Percentiles rank a stretch among this genome's conserved stretches.
Evolutionary conservation across 495 filamentous ascomycete genomes (phyloP).

Genomic region (Pseudoneurospora amorphoporcata): DNA sequence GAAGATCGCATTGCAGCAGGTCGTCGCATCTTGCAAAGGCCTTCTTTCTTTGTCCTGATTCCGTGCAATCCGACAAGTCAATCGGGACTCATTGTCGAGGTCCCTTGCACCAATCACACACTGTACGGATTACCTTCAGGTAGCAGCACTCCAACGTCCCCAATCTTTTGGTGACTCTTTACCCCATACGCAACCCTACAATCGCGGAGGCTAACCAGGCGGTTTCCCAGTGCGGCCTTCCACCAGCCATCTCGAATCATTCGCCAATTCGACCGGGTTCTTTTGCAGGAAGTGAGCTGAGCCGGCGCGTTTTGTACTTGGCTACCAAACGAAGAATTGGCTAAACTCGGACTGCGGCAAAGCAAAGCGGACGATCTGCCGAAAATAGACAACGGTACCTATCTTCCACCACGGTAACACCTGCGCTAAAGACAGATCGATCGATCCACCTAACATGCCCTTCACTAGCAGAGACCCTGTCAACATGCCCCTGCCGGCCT

Average conservation of each 20-base stretch:
- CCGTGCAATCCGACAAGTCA: neutral
- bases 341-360: neutral
- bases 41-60: neutral
- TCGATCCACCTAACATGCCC: conserved; percentile 8
- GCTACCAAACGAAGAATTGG: neutral
- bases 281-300: neutral
- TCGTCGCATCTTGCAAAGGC: neutral
- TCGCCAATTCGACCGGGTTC: neutral
- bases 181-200: neutral
- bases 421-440: conserved; percentile 20
- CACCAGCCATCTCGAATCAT: neutral
- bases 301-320: neutral
- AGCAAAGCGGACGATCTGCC: neutral
- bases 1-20: neutral
- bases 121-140: neutral
- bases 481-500: conserved; percentile 17
- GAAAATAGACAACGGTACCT: neutral
- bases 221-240: neutral
- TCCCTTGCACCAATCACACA: neutral
- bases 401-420: conserved; percentile 13
- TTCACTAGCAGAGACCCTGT: conserved; percentile 14
- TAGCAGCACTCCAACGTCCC: neutral
- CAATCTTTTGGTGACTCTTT: neutral
- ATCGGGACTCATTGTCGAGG: neutral
- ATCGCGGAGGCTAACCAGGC: neutral